Conservation (phyloP, 768 basidiomycete genomes). For the Cyclocybe cylindracea region DNA sequence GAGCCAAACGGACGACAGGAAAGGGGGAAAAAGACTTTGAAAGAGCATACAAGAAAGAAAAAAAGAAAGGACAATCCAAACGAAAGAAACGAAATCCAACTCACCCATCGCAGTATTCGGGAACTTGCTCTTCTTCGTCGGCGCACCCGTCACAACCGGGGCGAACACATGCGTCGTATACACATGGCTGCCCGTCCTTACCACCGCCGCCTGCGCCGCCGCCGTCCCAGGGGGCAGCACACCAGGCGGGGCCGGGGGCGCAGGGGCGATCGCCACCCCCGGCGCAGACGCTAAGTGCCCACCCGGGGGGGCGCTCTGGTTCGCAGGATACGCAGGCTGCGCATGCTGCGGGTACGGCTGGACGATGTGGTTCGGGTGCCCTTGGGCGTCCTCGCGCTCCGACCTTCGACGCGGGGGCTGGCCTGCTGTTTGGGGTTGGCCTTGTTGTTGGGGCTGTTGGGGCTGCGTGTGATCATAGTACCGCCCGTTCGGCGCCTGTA, state of each 20-base stretch:
- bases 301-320: conserved; percentile 11
- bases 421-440: too few species aligned
- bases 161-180: conserved; percentile 75
- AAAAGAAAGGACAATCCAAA: conserved; percentile 4
- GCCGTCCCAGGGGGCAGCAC: conserved; percentile 7
- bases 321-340: conserved; percentile 12
- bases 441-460: conserved; percentile 9
- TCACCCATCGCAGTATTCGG: conserved; percentile 19
- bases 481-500: conserved; percentile 5
- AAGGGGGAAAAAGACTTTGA: too few species aligned
- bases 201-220: conserved; percentile 21
- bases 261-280: not conserved
- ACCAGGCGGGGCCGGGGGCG: not conserved
- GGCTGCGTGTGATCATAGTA: conserved; percentile 10
- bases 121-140: conserved; percentile 65
- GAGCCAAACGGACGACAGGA: too few species aligned
- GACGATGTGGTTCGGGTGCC: not conserved
- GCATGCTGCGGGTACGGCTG: conserved; percentile 10
- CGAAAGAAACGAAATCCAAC: conserved; percentile 8
- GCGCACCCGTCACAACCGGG: conserved; percentile 72
- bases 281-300: too few species aligned
- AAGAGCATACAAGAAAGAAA: too few species aligned
- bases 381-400: too few species aligned
- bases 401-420: too few species aligned
- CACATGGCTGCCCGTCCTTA: conserved; percentile 31